A percentile compares a stretch with the other conserved stretches of the same genome.
phyloP scores from a whole-genome alignment of 139 green algal genomes.

The Astrephomene gubernaculifera region DNA sequence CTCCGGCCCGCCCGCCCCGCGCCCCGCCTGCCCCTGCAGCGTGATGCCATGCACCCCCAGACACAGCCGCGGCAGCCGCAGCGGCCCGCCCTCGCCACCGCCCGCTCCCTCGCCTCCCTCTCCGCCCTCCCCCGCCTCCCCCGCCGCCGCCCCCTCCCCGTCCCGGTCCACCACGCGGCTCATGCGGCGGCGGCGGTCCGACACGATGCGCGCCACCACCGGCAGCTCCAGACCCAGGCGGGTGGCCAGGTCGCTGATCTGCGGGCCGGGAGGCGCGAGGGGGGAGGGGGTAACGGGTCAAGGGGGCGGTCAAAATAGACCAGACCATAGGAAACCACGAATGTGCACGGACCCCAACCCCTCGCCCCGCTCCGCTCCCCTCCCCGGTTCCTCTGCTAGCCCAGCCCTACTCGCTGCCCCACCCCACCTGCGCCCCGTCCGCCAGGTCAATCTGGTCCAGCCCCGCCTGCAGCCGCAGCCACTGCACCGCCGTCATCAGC shows the following conservation, averaged over 20 bases:
- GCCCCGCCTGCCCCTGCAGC: background rate
- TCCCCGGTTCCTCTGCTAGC: background rate
- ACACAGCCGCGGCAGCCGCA: slow-evolving; percentile 21
- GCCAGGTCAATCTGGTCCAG: slow-evolving; percentile 12
- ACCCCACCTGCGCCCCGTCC: background rate
- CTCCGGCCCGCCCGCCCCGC: background rate
- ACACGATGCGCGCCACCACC: slow-evolving; percentile 31
- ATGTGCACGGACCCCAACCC: no score
- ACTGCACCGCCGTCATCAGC: slow-evolving; percentile 43
- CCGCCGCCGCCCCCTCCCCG: background rate
- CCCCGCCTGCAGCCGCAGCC: slow-evolving; percentile 38
- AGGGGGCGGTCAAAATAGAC: no score
- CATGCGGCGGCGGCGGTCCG: slow-evolving; percentile 14
- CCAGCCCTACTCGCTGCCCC: background rate
- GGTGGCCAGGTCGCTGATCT: slow-evolving; percentile 9
- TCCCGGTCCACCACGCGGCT: background rate
- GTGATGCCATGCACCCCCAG: background rate
- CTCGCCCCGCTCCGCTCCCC: background rate
- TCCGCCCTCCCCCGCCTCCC: background rate
- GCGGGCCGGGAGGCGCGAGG: background rate
- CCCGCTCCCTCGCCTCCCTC: background rate
- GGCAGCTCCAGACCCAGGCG: slow-evolving; percentile 16
- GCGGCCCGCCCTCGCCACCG: background rate
- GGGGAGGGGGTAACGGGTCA: background rate
- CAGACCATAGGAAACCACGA: no score